Base-by-base conservation (phyloP, 2,329 filamentous ascomycete genomes). In the Monosporascus sp. region DNA sequence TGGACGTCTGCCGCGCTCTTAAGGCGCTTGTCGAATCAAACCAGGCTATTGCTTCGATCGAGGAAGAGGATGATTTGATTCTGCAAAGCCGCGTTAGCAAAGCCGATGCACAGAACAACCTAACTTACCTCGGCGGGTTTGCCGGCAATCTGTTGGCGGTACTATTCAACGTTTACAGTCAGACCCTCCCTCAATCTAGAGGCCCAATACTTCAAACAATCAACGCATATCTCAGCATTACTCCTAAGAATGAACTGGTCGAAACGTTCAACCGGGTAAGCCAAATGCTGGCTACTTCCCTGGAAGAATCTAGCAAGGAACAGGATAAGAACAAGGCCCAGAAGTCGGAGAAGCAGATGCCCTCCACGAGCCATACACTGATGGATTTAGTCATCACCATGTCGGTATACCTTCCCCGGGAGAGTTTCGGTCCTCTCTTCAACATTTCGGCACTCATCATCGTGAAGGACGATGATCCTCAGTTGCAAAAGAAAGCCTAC, bases 401-500 rank as follows among this genome's bases (percentile, higher is more conserved):
- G 73, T 92, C 94, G 0, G 86, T 93, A 17, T 96, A 99, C 66
- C 81, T 99, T 7, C 92, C 94, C 2, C 80, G 91, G 39, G 85
- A 92, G 51, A 95, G 90, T 71, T 97, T 96, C 60, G 78, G 81
- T 18, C 81, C 87, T 5, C 81, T 99, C 2, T 97, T 99, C 73
- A 86, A 86, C 61, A 92, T 97, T 66, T 89, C 93, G 1, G 80
- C 89, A 0, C 80, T 90, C 25, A 87, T 97, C 53, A 86, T 97
- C 60, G 85, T 87, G 68, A 89, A 87, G 65, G 80, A 88, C 52
- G 81, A 89, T 38, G 93, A 97, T 66, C 88, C 93, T 9, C 93
- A 97, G 70, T 77, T 99, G 37, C 93, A 97, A 71, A 99, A 99
- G 82, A 99, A 99, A 74, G 93, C 94, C 0, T 99, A 99, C 77